phyloP scores from a whole-genome alignment of 202 grass and related monocot species.

The Dendrocalamus latiflorus region DNA sequence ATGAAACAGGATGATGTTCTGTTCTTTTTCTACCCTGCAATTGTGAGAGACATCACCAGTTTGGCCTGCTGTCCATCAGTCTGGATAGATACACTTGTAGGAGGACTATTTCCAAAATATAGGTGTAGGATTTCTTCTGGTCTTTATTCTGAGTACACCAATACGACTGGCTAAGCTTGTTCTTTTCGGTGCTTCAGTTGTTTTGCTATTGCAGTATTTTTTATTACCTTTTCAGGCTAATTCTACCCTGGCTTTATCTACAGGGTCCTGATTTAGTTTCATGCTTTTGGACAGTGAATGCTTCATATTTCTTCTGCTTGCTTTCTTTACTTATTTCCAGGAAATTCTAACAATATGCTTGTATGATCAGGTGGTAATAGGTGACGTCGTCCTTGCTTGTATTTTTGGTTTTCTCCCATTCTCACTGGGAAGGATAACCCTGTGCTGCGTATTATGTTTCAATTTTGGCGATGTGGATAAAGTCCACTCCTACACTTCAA shows the following conservation, averaged over 20 bases:
- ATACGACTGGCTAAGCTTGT: no score
- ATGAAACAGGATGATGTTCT: not conserved
- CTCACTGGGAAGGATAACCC: slow-evolving; percentile 34
- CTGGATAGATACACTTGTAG: not conserved
- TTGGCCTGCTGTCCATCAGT: not conserved
- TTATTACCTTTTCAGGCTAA: not conserved
- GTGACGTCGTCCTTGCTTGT: slow-evolving; percentile 23
- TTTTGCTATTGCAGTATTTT: not conserved
- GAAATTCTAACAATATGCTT: not conserved
- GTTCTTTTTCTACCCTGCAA: not conserved
- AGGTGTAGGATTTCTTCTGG: not conserved
- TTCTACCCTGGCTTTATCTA: not conserved
- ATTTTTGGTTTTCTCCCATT: slow-evolving; percentile 45
- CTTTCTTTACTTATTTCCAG: not conserved
- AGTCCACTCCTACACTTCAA: slow-evolving; percentile 18
- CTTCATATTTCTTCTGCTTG: not conserved
- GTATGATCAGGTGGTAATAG: slow-evolving; percentile 26
- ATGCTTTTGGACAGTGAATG: not conserved
- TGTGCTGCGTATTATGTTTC: slow-evolving; percentile 28
- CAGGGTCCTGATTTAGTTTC: not conserved
- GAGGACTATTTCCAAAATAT: not conserved
- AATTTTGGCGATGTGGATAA: slow-evolving; percentile 17
- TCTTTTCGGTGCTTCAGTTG: not conserved
- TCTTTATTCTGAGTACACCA: not conserved
- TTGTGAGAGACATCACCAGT: not conserved